Percentiles rank a stretch among this genome's conserved stretches.
Evolutionary conservation across 805 yeast genomes (phyloP).

Genomic region (Metschnikowia kunwiensis): DNA sequence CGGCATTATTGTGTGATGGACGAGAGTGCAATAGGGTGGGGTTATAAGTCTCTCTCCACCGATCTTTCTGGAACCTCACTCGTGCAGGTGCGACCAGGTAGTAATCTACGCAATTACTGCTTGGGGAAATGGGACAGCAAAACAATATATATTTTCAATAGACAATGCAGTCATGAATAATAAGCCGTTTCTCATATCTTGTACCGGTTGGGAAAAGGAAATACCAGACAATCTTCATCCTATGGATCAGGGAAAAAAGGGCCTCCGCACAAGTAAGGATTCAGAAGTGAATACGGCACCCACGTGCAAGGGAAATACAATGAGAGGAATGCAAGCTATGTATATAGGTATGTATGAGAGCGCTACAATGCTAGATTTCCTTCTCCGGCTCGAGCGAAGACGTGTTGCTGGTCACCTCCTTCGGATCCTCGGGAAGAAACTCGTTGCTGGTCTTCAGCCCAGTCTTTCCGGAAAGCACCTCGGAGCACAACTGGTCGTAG

Average conservation of each 20-base stretch:
- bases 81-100: conserved; percentile 8
- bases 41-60: conserved; percentile 3
- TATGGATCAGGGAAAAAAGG: too few species aligned
- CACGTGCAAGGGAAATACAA: not conserved
- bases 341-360: too few species aligned
- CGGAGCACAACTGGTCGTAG: conserved; percentile 38
- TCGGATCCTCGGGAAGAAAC: conserved; percentile 10
- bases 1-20: not conserved
- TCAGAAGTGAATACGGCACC: too few species aligned
- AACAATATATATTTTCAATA: too few species aligned
- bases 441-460: conserved; percentile 19
- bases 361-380: too few species aligned
- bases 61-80: conserved; percentile 10
- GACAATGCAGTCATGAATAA: too few species aligned
- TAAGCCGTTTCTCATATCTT: too few species aligned
- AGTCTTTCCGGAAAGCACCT: conserved; percentile 13
- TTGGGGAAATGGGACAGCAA: not conserved
- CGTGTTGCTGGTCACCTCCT: conserved; percentile 1
- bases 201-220: too few species aligned
- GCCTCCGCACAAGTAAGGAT: too few species aligned
- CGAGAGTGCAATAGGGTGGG: not conserved
- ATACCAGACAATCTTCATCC: too few species aligned
- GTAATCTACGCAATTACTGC: conserved; percentile 5
- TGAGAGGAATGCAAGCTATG: not conserved
- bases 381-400: conserved; percentile 1